phyloP scores from a whole-genome alignment of 1,284 basidiomycete species.

The Chalciporus sp. region DNA sequence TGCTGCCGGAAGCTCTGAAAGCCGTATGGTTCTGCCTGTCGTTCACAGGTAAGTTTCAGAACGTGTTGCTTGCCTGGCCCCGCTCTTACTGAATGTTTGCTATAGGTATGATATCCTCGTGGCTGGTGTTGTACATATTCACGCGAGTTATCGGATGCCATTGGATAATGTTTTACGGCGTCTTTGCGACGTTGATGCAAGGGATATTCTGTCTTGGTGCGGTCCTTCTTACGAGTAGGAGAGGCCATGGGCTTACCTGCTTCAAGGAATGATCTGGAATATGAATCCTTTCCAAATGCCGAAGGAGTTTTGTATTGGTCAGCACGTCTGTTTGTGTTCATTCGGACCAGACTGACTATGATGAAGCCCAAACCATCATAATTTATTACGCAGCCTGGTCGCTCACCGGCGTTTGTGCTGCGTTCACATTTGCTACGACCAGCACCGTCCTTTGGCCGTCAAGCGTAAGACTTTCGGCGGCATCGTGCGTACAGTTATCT shows the following conservation, averaged over 20 bases:
- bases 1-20: constrained; percentile 34
- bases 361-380: constrained; percentile 22
- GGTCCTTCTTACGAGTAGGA: neutral
- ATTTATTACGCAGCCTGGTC: constrained; percentile 48
- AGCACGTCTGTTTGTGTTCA: constrained; percentile 14
- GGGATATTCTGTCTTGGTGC: constrained; percentile 32
- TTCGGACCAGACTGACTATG: neutral
- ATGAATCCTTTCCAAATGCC: constrained; percentile 66
- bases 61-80: neutral
- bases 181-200: constrained; percentile 29
- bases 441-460: constrained; percentile 50
- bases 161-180: constrained; percentile 27
- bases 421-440: constrained; percentile 52
- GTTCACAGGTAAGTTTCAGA: constrained; percentile 16
- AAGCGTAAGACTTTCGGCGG: constrained; percentile 36
- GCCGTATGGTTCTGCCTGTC: constrained; percentile 30
- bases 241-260: constrained; percentile 6
- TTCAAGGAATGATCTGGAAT: constrained; percentile 60
- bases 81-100: neutral
- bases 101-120: constrained; percentile 25
- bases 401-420: constrained; percentile 51
- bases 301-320: constrained; percentile 56
- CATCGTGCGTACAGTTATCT: constrained; percentile 28
- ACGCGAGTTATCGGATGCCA: constrained; percentile 22
- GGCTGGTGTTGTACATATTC: constrained; percentile 25